Base-by-base conservation (phyloP, 2,329 filamentous ascomycete species). In the Trichoderma atrobrunneum region DNA sequence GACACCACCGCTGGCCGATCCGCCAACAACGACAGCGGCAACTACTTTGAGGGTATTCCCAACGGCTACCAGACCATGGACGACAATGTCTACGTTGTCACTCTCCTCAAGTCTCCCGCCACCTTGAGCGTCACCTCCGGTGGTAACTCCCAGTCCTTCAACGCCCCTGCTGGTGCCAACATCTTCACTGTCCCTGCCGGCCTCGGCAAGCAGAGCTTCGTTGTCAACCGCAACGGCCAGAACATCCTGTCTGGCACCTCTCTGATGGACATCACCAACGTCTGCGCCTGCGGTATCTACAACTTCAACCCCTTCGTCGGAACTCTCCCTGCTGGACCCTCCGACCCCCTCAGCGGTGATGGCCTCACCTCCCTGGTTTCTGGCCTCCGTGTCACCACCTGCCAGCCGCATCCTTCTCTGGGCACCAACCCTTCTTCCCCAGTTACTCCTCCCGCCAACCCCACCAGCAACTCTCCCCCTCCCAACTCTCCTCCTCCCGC, bases 251-350 rank as follows among this genome's bases (percentile, higher is more conserved):
- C 81, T 14, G 85, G 81, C 7, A 85, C 83, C 0, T 85, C 86
- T 11, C 77, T 84, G n/a, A 86, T 85, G 78, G 82, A 87, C 51
- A 84, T 89, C 48, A 79, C 81, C 1, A 79, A 85, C 56, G 79
- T 79, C 18, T 89, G 87, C 75, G 78, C 83, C 21, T 88, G 85
- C 72, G 85, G 87, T 4, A 80, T 88, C 63, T 88, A 88, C 80
- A 88, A 88, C 78, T 88, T 85, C 80, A 89, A 89, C 72, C 83
- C 85, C 16, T 88, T 86, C 73, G 85, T 87, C 3, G 86, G 86
- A 12, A 84, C 81, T 1, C 78, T 88, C 8, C 85, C 86, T 12
- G 76, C 78, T 2, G 76, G 78, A 18, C 48, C 68, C 30, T 65
- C 71, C 28, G 75, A 74, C 26, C 57, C 68, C 14, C 71, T 75